Conservation (phyloP, 1,139 yeast genomes). For the Suhomyces maxii region DNA sequence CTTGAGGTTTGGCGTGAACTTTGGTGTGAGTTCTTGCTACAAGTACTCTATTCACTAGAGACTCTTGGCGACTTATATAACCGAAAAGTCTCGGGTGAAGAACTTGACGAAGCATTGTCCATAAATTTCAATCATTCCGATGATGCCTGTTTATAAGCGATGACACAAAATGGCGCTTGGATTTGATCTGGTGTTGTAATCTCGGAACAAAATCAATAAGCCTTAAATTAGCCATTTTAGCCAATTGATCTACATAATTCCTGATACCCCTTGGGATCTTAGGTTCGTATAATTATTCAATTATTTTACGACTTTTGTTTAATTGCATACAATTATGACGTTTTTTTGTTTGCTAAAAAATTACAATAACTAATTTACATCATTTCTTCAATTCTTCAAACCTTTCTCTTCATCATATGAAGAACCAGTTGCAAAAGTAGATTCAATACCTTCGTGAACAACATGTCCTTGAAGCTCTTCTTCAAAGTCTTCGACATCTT, state of each 20-base stretch:
- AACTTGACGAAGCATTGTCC: background rate
- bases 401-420: conserved; percentile 11
- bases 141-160: background rate
- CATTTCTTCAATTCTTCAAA: background rate
- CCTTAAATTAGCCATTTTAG: too few species aligned
- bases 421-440: conserved; percentile 9
- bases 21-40: background rate
- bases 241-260: too few species aligned
- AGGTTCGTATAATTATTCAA: too few species aligned
- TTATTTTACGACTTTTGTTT: background rate
- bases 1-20: background rate
- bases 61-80: too few species aligned
- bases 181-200: background rate
- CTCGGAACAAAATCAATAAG: background rate
- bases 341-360: too few species aligned
- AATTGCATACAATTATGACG: too few species aligned
- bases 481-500: conserved; percentile 65
- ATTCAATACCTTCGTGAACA: conserved; percentile 25
- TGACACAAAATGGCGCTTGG: background rate
- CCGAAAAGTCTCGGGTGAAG: background rate
- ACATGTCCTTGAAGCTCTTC: conserved; percentile 39
- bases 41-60: background rate
- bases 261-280: too few species aligned
- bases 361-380: background rate
- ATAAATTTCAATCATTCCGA: too few species aligned